Evolutionary conservation across 2,329 filamentous ascomycete genomes (phyloP).

Genomic region (Penicillium sclerotigenum): DNA sequence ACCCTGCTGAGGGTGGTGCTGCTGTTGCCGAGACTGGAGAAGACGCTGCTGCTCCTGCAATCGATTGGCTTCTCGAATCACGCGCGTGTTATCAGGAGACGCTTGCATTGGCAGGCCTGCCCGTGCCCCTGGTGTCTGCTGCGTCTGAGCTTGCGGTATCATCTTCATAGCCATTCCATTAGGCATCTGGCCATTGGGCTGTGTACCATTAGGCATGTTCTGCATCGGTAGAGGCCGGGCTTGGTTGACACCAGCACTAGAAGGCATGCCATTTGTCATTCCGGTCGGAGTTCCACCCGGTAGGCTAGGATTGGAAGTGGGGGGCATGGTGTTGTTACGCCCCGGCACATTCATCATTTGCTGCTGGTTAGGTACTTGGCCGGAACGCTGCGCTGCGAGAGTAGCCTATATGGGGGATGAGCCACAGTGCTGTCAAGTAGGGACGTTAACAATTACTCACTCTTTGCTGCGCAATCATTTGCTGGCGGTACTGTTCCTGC

Average conservation of each 20-base stretch:
- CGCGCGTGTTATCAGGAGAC: slow-evolving; percentile 47
- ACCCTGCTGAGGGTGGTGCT: slow-evolving; percentile 34
- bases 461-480: slow-evolving; percentile 57
- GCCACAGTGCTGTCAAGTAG: slow-evolving; percentile 12
- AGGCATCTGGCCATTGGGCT: slow-evolving; percentile 52
- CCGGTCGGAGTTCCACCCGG: slow-evolving; percentile 41
- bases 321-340: slow-evolving; percentile 42
- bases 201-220: slow-evolving; percentile 38
- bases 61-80: slow-evolving; percentile 48
- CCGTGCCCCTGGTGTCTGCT: slow-evolving; percentile 40
- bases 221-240: slow-evolving; percentile 42
- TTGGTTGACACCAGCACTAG: slow-evolving; percentile 36
- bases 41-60: slow-evolving; percentile 57
- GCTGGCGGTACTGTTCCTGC: slow-evolving; percentile 60
- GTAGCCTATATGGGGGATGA: slow-evolving; percentile 32
- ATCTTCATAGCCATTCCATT: slow-evolving; percentile 58
- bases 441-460: slow-evolving; percentile 32
- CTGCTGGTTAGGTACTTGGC: slow-evolving; percentile 43
- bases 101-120: slow-evolving; percentile 54
- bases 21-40: slow-evolving; percentile 52
- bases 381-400: slow-evolving; percentile 43
- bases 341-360: slow-evolving; percentile 33
- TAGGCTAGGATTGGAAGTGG: slow-evolving; percentile 35
- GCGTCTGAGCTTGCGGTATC: slow-evolving; percentile 58
- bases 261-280: slow-evolving; percentile 48